Conservation (phyloP, 257 asterid genomes). For the Osmanthus fragrans region DNA sequence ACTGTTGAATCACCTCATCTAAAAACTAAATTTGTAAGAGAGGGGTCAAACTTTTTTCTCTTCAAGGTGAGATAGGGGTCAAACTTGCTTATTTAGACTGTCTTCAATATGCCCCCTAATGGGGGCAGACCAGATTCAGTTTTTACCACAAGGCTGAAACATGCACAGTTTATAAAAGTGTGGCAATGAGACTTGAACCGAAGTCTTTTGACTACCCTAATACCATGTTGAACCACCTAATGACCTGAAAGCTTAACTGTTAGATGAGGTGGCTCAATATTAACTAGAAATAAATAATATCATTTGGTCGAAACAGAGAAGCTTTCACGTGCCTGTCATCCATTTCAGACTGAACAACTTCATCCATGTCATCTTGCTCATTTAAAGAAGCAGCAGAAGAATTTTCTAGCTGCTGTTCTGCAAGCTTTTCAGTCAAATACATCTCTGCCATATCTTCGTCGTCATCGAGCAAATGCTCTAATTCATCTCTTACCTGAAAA, state of each 20-base stretch:
- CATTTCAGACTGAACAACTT: slow-evolving; percentile 41
- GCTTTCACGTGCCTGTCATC: slow-evolving; percentile 54
- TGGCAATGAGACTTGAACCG: not conserved
- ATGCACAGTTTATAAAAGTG: too few relatives aligned
- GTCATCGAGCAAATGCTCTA: slow-evolving; percentile 94
- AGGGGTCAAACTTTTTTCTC: not conserved
- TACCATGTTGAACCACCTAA: not conserved
- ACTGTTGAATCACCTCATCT: not conserved
- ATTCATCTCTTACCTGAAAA: slow-evolving; percentile 88
- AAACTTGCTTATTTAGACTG: too few relatives aligned
- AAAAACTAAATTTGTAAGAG: not conserved
- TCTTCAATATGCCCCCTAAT: too few relatives aligned
- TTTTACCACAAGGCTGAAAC: too few relatives aligned
- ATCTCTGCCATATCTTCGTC: slow-evolving; percentile 98
- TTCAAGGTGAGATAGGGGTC: not conserved
- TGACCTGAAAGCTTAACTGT: not conserved
- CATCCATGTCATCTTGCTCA: slow-evolving; percentile 61
- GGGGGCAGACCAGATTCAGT: too few relatives aligned
- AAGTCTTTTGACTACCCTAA: not conserved
- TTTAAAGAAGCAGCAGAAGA: slow-evolving; percentile 60
- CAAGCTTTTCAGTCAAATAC: slow-evolving; percentile 86
- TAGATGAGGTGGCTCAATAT: not conserved
- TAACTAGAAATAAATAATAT: not conserved
- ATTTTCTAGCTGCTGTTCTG: slow-evolving; percentile 61
- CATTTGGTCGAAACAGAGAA: not conserved